These are phyloP conservation scores for Fraxinus excelsior DNA, from an alignment of 257 asterid genomes.

Conservation along the genomic window DNA sequence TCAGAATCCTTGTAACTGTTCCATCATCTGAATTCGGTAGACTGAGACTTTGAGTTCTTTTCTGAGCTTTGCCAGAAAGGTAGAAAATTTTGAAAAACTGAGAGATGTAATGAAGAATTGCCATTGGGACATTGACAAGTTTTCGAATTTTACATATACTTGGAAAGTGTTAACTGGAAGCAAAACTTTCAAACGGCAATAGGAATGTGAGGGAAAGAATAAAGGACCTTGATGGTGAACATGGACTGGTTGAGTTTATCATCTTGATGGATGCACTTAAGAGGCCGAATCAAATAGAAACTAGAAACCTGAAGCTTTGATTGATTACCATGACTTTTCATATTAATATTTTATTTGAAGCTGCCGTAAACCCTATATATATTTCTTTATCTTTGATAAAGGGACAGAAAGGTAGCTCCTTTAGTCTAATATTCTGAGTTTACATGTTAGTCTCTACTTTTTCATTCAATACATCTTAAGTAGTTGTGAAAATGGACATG, in stretches of 20 bases:
- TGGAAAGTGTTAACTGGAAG: not conserved
- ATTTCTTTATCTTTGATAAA: not conserved
- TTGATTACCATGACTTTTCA: not conserved
- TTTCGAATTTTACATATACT: not conserved
- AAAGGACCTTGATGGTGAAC: not conserved
- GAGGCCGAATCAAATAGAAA: not conserved
- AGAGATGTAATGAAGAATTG: not conserved
- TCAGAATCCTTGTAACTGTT: not conserved
- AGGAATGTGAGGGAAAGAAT: not conserved
- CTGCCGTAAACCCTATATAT: not conserved
- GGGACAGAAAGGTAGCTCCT: not conserved
- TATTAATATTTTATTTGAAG: not conserved
- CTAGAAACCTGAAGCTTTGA: not conserved
- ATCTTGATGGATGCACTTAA: not conserved
- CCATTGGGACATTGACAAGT: not conserved
- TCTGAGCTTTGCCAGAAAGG: not conserved
- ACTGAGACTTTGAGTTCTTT: not conserved
- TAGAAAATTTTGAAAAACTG: not conserved
- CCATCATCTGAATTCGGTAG: not conserved
- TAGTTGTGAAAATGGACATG: not conserved
- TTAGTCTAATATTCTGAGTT: not conserved
- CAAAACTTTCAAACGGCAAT: not conserved
- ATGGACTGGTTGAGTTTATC: not conserved
- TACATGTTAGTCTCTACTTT: not conserved
- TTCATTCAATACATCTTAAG: not conserved